These are phyloP conservation scores for Penicillium pancosmium DNA, from an alignment of 495 filamentous ascomycete genomes.

Conservation along the genomic window DNA sequence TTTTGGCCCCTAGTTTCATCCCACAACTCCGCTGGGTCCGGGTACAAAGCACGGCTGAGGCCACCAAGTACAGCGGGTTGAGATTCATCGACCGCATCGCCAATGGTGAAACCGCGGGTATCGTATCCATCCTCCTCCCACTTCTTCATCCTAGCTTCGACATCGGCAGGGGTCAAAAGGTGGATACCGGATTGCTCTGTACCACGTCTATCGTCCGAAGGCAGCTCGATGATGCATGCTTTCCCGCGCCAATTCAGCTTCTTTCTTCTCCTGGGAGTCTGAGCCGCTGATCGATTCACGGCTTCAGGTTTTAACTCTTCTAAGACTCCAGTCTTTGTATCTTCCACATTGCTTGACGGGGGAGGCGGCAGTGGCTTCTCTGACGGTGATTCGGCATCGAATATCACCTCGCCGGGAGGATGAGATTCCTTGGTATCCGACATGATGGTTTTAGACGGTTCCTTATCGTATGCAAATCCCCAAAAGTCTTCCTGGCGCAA, in stretches of 20 bases:
- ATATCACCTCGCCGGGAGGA: slow-evolving; percentile 23
- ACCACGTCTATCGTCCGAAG: slow-evolving; percentile 65
- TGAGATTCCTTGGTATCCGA: slow-evolving; percentile 36
- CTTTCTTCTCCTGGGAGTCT: slow-evolving; percentile 40
- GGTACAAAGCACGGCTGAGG: slow-evolving; percentile 75
- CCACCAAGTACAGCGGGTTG: slow-evolving; percentile 38
- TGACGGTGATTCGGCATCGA: slow-evolving; percentile 16
- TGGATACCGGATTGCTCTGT: slow-evolving; percentile 55
- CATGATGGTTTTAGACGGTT: slow-evolving; percentile 39
- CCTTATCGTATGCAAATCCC: slow-evolving; percentile 50
- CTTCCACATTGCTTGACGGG: slow-evolving; percentile 34
- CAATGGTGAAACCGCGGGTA: slow-evolving; percentile 70
- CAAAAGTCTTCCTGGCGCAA: slow-evolving; percentile 62
- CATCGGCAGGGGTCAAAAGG: slow-evolving; percentile 64
- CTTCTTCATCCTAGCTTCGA: slow-evolving; percentile 63
- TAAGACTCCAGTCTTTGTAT: background rate
- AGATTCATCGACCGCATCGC: slow-evolving; percentile 39
- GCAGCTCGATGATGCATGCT: slow-evolving; percentile 70
- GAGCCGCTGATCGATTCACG: slow-evolving; percentile 18
- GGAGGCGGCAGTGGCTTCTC: slow-evolving; percentile 54
- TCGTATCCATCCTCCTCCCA: slow-evolving; percentile 81
- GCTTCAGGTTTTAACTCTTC: slow-evolving; percentile 14
- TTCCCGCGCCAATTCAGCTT: slow-evolving; percentile 70
- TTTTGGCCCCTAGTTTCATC: slow-evolving; percentile 53
- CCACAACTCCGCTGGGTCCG: slow-evolving; percentile 61